Base-by-base conservation (phyloP, 1,284 basidiomycete genomes). In the Cutaneotrichosporon cutaneum region DNA sequence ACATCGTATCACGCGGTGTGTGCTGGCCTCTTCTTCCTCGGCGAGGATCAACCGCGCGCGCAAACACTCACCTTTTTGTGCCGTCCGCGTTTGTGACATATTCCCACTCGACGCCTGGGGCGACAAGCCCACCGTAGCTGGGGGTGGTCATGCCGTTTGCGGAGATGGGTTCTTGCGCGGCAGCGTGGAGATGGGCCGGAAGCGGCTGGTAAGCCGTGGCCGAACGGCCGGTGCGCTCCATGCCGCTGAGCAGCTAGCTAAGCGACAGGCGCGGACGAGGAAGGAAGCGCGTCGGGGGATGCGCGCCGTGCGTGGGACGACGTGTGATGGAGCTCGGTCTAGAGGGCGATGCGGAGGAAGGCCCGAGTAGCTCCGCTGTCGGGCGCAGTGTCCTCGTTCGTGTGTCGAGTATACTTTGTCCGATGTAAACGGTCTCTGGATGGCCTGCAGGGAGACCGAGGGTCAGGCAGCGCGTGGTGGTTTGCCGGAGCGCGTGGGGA, bases 81-180 rank as follows among this genome's bases (percentile, higher is more conserved):
- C 73, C 72, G 27, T 73, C 68, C 55, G 69, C 66, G 48, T 71
- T 69, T 21, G 74, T 67, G 26, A 75, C 69, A 59, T 70, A 77
- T 42, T 79, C 77, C 76, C 77, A 79, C 57, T 79, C 76, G 51
- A 70, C 72, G 18, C 77, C 77, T 7, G 77, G 77, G 56, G 71
- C 79, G 68, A 86, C 83, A 71, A 82, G 79, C 42, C 84, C 84
- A 32, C 51, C 60, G 24, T 57, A 54, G 50, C 44, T 56, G 59
- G 86, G 84, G 16, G 48, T 68, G 59, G 53, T 73, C 72, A 56
- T 76, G 69, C 47, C 59, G 33, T 66, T 61, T 7, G 56, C 32
- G 6, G 56, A 51, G 21, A 42, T 18, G 6, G 56, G 56, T 30
- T 58, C 56, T 33, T 58, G 56, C 24, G 56, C 56, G 16, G 70